Conservation (phyloP, 2,329 filamentous ascomycete genomes). For the Chlorencoelia australis region DNA sequence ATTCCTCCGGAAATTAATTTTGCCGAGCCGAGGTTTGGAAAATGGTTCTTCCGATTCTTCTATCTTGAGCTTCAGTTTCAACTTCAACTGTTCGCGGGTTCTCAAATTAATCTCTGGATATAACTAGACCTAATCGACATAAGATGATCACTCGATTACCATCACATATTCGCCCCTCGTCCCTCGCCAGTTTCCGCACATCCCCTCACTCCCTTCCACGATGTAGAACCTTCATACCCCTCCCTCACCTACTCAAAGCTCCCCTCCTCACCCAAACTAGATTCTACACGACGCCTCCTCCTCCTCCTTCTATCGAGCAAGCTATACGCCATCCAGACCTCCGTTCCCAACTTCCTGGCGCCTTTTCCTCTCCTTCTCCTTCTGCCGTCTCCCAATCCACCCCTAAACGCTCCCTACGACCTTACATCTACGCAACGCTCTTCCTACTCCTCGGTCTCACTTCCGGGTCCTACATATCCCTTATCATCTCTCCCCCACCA, state of each 20-base stretch:
- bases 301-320: neutral
- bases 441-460: constrained; percentile 34
- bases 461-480: constrained; percentile 30
- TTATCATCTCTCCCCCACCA: constrained; percentile 35
- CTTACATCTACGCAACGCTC: constrained; percentile 25
- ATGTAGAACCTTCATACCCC: neutral
- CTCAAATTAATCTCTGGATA: neutral
- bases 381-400: constrained; percentile 7
- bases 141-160: neutral
- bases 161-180: neutral
- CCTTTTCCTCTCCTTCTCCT: constrained; percentile 11
- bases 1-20: too few species aligned
- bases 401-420: constrained; percentile 21
- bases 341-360: too few species aligned
- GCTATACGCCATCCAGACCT: constrained; percentile 10
- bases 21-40: too few species aligned
- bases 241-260: neutral
- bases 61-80: too few species aligned
- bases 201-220: neutral
- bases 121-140: neutral
- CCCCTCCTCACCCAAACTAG: neutral
- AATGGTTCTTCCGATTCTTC: too few species aligned
- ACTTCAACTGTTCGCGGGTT: too few species aligned
- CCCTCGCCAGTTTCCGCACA: neutral
- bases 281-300: neutral